A percentile compares a stretch with the other conserved stretches of the same genome.
phyloP scores from a whole-genome alignment of 1,284 basidiomycete genomes.

The Sporisorium exsertum region DNA sequence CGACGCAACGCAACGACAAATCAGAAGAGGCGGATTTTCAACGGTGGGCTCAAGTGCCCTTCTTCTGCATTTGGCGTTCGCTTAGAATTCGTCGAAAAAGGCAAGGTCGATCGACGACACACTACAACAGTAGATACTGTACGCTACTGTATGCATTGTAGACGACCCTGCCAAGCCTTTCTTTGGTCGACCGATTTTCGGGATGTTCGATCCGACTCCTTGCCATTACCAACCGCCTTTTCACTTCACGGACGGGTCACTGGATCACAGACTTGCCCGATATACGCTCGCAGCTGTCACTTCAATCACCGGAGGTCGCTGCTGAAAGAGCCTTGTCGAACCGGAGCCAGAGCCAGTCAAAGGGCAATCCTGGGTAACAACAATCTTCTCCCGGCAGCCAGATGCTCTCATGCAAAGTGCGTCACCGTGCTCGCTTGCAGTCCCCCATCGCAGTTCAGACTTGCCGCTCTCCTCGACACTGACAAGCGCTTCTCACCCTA shows the following conservation, averaged over 20 bases:
- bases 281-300: too few relatives aligned
- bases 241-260: too few relatives aligned
- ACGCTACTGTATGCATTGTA: neutral
- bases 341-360: neutral
- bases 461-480: neutral
- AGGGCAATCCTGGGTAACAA: too few relatives aligned
- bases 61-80: neutral
- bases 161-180: neutral
- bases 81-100: neutral
- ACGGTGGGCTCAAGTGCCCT: neutral
- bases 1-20: neutral
- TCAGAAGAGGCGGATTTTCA: neutral
- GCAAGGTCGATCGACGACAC: neutral
- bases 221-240: too few relatives aligned
- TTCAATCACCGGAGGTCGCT: too few relatives aligned
- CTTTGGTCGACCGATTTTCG: slow-evolving; percentile 7
- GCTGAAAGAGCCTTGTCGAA: too few relatives aligned
- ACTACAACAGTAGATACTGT: too few relatives aligned
- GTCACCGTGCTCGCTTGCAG: slow-evolving; percentile 3
- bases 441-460: neutral
- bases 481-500: neutral
- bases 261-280: too few relatives aligned
- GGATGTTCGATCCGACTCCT: neutral
- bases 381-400: too few relatives aligned
- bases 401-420: neutral